Evolutionary conservation across 331 rosid genomes (phyloP).

Genomic region (Quercus lobata): DNA sequence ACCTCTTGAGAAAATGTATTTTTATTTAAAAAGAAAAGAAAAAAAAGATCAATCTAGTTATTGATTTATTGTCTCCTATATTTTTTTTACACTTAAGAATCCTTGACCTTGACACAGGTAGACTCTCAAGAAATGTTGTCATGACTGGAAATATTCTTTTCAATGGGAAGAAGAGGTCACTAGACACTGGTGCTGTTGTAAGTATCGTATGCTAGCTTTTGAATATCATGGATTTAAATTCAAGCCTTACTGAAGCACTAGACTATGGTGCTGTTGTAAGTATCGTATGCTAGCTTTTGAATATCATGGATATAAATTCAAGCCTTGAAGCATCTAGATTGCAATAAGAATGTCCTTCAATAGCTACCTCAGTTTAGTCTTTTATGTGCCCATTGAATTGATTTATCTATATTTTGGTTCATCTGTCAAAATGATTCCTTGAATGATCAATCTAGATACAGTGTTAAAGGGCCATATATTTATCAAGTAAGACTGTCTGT

Average conservation of each 20-base stretch:
- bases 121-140: constrained; percentile 75
- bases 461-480: not conserved
- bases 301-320: not conserved
- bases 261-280: constrained; percentile 64
- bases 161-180: constrained; percentile 66
- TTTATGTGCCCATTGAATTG: not conserved
- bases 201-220: constrained; percentile 21
- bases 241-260: not conserved
- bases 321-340: not conserved
- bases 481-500: not conserved
- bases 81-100: not conserved
- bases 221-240: not conserved
- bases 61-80: not conserved
- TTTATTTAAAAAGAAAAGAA: not conserved
- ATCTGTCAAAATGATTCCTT: not conserved
- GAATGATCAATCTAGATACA: not conserved
- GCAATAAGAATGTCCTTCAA: not conserved
- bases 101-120: constrained; percentile 48
- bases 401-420: not conserved
- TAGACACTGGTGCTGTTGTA: constrained; percentile 73
- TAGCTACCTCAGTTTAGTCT: not conserved
- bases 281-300: not conserved
- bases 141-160: constrained; percentile 88
- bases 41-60: no score
- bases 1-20: not conserved